Conservation (phyloP, 2,329 filamentous ascomycete genomes). For the Leptographium wingfieldii region DNA sequence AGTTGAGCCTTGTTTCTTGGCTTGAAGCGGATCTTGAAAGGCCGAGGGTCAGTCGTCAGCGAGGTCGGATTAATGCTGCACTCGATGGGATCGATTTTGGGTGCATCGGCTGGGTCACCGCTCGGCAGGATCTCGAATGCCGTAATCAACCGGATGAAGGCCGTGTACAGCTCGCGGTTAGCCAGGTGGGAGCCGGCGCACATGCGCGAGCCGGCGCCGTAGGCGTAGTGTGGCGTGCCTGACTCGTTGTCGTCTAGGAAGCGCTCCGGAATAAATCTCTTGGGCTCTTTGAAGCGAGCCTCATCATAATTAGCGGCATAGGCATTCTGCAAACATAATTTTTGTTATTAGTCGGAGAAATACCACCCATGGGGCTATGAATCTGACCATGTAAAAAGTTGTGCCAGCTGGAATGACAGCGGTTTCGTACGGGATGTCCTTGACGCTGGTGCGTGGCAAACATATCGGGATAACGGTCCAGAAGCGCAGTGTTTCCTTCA, state of each 20-base stretch:
- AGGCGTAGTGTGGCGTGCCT: constrained; percentile 51
- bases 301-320: constrained; percentile 64
- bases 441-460: constrained; percentile 58
- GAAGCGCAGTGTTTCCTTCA: constrained; percentile 66
- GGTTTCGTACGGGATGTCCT: constrained; percentile 56
- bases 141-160: constrained; percentile 45
- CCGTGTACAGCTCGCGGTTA: constrained; percentile 50
- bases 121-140: constrained; percentile 52
- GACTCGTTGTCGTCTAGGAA: constrained; percentile 32
- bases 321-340: constrained; percentile 35
- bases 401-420: constrained; percentile 60
- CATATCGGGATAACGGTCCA: constrained; percentile 73
- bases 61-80: constrained; percentile 6
- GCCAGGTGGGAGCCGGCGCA: constrained; percentile 50
- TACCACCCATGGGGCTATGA: too few relatives aligned
- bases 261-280: constrained; percentile 54
- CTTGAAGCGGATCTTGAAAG: constrained; percentile 8
- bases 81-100: constrained; percentile 22
- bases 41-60: constrained; percentile 5
- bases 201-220: constrained; percentile 51
- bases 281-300: constrained; percentile 50
- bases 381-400: constrained; percentile 55
- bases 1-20: not conserved
- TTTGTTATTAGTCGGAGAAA: not conserved
- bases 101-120: constrained; percentile 37